phyloP scores from a whole-genome alignment of 805 yeast genomes.

The Nakazawaea holstii region DNA sequence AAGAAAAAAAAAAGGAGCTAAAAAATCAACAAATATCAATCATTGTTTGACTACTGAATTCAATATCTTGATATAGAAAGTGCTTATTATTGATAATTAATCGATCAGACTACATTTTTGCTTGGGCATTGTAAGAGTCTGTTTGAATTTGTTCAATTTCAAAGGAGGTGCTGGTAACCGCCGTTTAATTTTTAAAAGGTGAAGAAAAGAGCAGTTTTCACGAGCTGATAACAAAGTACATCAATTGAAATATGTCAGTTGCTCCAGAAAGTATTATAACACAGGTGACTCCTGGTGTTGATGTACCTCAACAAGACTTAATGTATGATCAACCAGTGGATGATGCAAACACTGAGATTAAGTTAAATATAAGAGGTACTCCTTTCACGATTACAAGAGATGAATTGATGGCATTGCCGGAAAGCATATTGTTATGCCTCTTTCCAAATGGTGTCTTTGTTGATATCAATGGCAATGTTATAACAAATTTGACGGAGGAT shows the following conservation, averaged over 20 bases:
- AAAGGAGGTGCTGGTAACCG: conserved; percentile 13
- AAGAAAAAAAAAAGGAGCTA: too few species aligned
- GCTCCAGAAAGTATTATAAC: conserved; percentile 49
- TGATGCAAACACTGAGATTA: conserved; percentile 63
- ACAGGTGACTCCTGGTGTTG: conserved; percentile 53
- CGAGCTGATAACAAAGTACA: conserved; percentile 19
- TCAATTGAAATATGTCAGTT: conserved; percentile 3
- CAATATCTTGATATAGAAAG: background rate
- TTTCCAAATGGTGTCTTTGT: conserved; percentile 89
- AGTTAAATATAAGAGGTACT: conserved; percentile 71
- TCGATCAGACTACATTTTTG: too few species aligned
- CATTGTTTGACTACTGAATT: background rate
- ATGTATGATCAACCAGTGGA: conserved; percentile 23
- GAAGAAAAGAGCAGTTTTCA: too few species aligned
- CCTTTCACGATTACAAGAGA: conserved; percentile 77
- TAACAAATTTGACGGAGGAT: conserved; percentile 71
- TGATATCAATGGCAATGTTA: conserved; percentile 70
- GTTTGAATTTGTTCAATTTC: background rate
- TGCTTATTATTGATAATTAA: too few species aligned
- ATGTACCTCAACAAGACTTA: conserved; percentile 13
- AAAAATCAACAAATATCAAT: background rate
- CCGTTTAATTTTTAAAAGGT: background rate
- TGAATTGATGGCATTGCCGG: conserved; percentile 89
- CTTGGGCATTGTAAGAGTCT: background rate
- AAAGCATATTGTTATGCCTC: conserved; percentile 76